A percentile compares a stretch with the other conserved stretches of the same genome.
Evolutionary conservation across 2,329 filamentous ascomycete species (phyloP).

Genomic region (Colletotrichum sansevieriae): DNA sequence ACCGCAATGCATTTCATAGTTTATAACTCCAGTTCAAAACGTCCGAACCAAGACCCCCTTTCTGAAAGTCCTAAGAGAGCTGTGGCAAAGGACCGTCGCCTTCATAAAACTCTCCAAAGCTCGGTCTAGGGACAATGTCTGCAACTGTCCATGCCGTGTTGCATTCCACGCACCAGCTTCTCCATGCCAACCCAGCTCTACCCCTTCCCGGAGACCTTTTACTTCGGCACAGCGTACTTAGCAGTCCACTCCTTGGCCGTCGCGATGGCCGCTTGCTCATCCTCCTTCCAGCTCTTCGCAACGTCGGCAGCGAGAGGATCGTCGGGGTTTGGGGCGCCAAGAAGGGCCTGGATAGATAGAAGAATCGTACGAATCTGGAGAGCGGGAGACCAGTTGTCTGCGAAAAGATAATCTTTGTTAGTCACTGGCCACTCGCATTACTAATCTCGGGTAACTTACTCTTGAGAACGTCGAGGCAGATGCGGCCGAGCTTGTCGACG

Average conservation of each 20-base stretch:
- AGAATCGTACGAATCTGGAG: conserved; percentile 98
- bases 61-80: conserved; percentile 20
- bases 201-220: background rate
- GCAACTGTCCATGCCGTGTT: conserved; percentile 6
- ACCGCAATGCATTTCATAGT: conserved; percentile 27
- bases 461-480: conserved; percentile 97
- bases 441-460: conserved; percentile 69
- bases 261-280: conserved; percentile 91
- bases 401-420: conserved; percentile 18
- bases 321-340: conserved; percentile 96
- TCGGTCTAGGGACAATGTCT: conserved; percentile 17
- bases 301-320: conserved; percentile 99
- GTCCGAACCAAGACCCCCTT: background rate
- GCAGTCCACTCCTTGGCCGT: conserved; percentile 94
- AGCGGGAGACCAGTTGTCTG: conserved; percentile 98
- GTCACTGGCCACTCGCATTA: background rate
- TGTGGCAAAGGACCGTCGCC: conserved; percentile 10
- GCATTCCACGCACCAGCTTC: conserved; percentile 11
- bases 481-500: conserved; percentile 96
- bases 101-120: conserved; percentile 12
- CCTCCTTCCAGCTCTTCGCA: conserved; percentile 97
- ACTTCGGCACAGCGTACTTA: conserved; percentile 75
- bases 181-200: background rate
- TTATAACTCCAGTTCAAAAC: conserved; percentile 23
- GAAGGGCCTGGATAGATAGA: conserved; percentile 96